Conservation (phyloP, 441 rosid species). For the Adansonia madagascariensis region DNA sequence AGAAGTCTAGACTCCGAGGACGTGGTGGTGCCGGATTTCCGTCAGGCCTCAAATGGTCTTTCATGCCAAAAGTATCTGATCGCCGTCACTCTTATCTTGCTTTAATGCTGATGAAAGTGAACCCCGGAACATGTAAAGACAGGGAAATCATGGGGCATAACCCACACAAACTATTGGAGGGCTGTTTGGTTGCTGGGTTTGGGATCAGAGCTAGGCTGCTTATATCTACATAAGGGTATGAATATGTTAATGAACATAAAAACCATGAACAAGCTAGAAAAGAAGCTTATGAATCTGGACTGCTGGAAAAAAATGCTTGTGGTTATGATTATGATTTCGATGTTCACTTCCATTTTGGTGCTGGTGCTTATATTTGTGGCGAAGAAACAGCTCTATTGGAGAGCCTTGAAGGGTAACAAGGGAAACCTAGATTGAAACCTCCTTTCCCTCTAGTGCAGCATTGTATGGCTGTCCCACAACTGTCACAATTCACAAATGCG, state of each 20-base stretch:
- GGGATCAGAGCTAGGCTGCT: slow-evolving; percentile 98
- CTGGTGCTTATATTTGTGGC: slow-evolving; percentile 44
- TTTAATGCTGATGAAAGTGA: slow-evolving; percentile 99
- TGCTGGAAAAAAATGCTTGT: slow-evolving; percentile 91
- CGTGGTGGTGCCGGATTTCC: slow-evolving; percentile 99
- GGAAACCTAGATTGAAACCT: slow-evolving; percentile 98
- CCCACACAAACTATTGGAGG: slow-evolving; percentile 94
- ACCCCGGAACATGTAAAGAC: slow-evolving; percentile 96
- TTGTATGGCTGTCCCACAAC: slow-evolving; percentile 95
- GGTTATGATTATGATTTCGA: slow-evolving; percentile 97
- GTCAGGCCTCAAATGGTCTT: slow-evolving; percentile 99
- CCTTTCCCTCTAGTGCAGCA: slow-evolving; percentile 97
- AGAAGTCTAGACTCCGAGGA: slow-evolving; percentile 95
- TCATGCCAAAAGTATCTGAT: slow-evolving; percentile 97
- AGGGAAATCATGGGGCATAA: slow-evolving; percentile 98
- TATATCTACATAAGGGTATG: slow-evolving; percentile 94
- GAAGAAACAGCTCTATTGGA: slow-evolving; percentile 97
- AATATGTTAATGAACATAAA: slow-evolving; percentile 83
- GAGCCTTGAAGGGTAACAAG: slow-evolving; percentile 98
- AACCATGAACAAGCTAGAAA: slow-evolving; percentile 81
- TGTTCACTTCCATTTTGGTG: slow-evolving; percentile 88
- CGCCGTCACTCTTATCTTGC: slow-evolving; percentile 92
- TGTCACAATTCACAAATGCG: slow-evolving; percentile 68
- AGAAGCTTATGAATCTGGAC: slow-evolving; percentile 91
- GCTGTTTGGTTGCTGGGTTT: slow-evolving; percentile 97